phyloP scores from a whole-genome alignment of 192 early-diverging fungal genomes.

The Irineochytrium annulatum region DNA sequence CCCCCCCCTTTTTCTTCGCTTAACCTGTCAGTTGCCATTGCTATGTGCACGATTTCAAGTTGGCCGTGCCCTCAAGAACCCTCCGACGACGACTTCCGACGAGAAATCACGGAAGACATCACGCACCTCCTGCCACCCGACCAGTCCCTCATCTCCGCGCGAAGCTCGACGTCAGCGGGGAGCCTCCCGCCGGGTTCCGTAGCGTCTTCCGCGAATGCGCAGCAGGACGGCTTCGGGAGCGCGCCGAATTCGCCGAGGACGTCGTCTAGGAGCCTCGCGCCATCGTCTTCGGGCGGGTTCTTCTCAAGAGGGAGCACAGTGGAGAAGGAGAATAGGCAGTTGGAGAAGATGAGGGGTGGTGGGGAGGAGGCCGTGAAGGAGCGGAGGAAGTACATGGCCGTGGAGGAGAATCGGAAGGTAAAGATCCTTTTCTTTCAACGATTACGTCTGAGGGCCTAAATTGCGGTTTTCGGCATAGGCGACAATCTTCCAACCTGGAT shows the following conservation, averaged over 20 bases:
- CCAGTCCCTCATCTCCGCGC: no score
- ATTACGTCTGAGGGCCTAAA: no score
- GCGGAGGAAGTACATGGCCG: constrained; percentile 12
- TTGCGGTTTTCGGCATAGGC: no score
- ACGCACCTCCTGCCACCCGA: constrained; percentile 12
- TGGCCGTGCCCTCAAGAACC: constrained; percentile 1
- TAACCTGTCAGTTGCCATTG: constrained; percentile 7
- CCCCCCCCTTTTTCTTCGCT: not conserved
- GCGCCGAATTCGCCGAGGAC: no score
- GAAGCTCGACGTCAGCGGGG: no score
- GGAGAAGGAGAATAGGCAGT: constrained; percentile 14
- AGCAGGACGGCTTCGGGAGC: no score
- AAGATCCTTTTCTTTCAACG: no score
- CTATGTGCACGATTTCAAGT: constrained; percentile 20
- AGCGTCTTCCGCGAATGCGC: no score
- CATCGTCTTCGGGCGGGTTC: no score
- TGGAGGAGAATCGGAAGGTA: constrained; percentile 23
- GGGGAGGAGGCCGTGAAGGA: constrained; percentile 27
- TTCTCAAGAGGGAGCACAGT: no score
- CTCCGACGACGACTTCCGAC: constrained; percentile 7
- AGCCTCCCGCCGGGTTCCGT: no score
- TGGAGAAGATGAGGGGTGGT: constrained; percentile 13
- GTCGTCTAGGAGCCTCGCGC: no score
- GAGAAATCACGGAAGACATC: constrained; percentile 20
- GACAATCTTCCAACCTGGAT: constrained; percentile 16